Evolutionary conservation across 1,284 basidiomycete species (phyloP), one percentile per base, ranked within the genome.

Genomic region (Neotropicomus parvogracilis): DNA sequence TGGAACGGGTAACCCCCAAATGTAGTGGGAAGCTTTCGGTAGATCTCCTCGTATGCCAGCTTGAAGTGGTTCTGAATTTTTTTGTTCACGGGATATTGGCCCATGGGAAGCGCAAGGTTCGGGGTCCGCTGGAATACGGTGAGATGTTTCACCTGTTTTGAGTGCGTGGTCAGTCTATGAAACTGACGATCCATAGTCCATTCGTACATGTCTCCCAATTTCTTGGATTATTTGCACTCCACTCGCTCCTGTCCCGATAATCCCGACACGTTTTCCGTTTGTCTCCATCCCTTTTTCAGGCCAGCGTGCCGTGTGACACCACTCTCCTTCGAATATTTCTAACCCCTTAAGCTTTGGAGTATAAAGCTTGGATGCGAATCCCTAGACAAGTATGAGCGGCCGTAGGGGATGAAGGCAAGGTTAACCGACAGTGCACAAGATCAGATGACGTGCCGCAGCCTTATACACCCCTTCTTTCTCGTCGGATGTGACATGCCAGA

Each of bases 81-180:
- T 29, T 59, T 35, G 47, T 33, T 54, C 21, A 57, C 0, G 4
- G 1, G 11, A 14, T 34, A 37, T 33, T 59, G 57, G 29, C 38
- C 12, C 54, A 57, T 46, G 2, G 57, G 55, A 1, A 20, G 12
- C 4, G 48, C 46, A 3, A 60, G 36, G 19, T 55, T 57, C 6
- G 55, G 53, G 2, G 52, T 58, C 28, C 58, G 52, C 17, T 58
- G 53, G 44, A 57, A 59, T 4, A 57, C 48, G 26, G 58, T 57
- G 2, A 56, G 43, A 12, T 58, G 35, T 3, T 46, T 4, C 1
- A 47, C 56, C 51, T 57, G 29, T n/a, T 32, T 4, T 40, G 5
- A 17, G 3, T 24, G 11, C 6, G 2, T 9, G 9, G 20, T 46
- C 6, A 55, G 27, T 29, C 3, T 3, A 19, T 7, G 10, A 13